Percentiles rank a stretch among this genome's conserved stretches.
phyloP scores from a whole-genome alignment of 108 stramenopile genomes.

The Stephanodiscus minutulus region DNA sequence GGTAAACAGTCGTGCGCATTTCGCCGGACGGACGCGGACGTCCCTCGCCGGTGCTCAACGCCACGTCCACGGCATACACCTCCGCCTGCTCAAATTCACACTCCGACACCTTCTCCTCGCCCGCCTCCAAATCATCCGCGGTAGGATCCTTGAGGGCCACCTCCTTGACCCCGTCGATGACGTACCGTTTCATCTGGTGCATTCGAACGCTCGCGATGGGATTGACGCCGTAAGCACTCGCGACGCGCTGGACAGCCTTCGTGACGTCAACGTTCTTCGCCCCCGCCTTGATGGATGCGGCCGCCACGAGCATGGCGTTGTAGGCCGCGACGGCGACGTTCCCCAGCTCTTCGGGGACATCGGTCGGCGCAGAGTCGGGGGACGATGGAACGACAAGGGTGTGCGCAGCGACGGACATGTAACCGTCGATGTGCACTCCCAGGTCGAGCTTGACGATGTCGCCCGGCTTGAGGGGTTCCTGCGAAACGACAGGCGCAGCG shows the following conservation, averaged over 20 bases:
- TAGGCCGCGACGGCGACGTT: conserved; percentile 94
- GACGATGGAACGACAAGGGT: conserved; percentile 85
- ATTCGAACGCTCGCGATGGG: conserved; percentile 93
- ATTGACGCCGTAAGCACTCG: conserved; percentile 92
- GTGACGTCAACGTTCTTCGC: conserved; percentile 92
- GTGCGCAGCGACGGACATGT: conserved; percentile 97
- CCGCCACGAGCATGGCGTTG: conserved; percentile 96
- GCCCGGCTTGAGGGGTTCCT: conserved; percentile 87
- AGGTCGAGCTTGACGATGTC: conserved; percentile 99
- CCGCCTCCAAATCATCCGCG: conserved; percentile 76
- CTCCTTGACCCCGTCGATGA: conserved; percentile 96
- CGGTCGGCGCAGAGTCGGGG: conserved; percentile 59
- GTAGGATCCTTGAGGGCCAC: conserved; percentile 82
- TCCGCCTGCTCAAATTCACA: conserved; percentile 88
- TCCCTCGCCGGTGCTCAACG: conserved; percentile 97
- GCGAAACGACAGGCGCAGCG: conserved; percentile 45
- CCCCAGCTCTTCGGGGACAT: conserved; percentile 59
- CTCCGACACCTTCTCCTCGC: conserved; percentile 77
- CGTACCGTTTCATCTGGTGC: conserved; percentile 99
- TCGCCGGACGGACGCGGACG: conserved; percentile 86
- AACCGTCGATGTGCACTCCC: conserved; percentile 99
- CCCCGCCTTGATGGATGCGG: conserved; percentile 88
- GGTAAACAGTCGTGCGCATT: conserved; percentile 96
- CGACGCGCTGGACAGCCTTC: conserved; percentile 89
- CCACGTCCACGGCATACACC: conserved; percentile 97